Evolutionary conservation across 208 protist genomes (phyloP).

Genomic region (Balamuthia mandrillaris): DNA sequence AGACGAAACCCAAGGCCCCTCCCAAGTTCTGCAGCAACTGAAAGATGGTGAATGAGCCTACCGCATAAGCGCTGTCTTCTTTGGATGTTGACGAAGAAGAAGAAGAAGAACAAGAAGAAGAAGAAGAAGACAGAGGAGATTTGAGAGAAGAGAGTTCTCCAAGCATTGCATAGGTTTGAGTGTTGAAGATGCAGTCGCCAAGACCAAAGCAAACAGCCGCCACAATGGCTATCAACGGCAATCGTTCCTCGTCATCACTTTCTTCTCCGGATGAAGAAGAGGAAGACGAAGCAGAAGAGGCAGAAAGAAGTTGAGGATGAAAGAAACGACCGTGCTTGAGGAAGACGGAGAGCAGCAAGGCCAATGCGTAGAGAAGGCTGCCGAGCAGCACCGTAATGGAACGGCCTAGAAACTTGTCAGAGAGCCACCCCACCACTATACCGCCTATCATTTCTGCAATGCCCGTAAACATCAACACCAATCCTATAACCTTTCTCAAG

Average conservation of each 20-base stretch:
- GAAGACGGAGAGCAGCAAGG: background rate
- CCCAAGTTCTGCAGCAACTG: slow-evolving; percentile 42
- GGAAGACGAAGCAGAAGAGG: background rate
- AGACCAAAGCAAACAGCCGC: slow-evolving; percentile 19
- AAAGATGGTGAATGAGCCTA: slow-evolving; percentile 19
- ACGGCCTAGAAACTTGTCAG: slow-evolving; percentile 32
- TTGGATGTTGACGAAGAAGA: too few relatives aligned
- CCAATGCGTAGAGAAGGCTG: background rate
- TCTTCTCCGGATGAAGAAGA: background rate
- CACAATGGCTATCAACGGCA: background rate
- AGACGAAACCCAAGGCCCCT: slow-evolving; percentile 33
- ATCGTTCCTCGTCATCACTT: background rate
- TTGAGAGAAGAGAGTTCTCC: slow-evolving; percentile 18
- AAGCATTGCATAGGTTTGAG: slow-evolving; percentile 19
- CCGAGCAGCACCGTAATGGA: background rate
- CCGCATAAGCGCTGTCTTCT: background rate
- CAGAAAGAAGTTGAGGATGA: background rate
- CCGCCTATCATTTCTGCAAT: slow-evolving; percentile 22
- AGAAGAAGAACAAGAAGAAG: too few relatives aligned
- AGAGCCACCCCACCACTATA: background rate
- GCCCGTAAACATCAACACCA: slow-evolving; percentile 35
- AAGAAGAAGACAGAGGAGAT: too few relatives aligned
- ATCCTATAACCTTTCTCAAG: background rate
- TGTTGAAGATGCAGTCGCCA: slow-evolving; percentile 35
- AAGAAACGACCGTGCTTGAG: background rate